A percentile compares a stretch with the other conserved stretches of the same genome.
phyloP scores from a whole-genome alignment of 2,329 filamentous ascomycete species.

The Aspergillus niger region DNA sequence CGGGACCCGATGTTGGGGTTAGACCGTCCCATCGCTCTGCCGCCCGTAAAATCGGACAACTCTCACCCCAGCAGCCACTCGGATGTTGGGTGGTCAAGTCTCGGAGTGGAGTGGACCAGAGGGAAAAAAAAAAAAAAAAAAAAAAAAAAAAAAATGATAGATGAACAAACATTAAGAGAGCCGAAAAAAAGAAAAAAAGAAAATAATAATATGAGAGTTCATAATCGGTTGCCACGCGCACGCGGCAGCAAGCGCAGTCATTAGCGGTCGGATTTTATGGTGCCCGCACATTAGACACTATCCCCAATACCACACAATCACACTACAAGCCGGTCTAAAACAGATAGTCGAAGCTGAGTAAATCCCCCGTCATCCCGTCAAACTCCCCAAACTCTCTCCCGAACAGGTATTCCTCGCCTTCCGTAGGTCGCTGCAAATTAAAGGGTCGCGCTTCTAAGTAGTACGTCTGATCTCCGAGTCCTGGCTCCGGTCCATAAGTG shows the following conservation, averaged over 20 bases:
- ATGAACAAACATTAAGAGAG: not conserved
- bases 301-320: not conserved
- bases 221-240: not conserved
- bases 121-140: not conserved
- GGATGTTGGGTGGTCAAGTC: not conserved
- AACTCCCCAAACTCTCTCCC: not conserved
- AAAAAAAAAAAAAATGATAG: not conserved
- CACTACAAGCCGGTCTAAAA: not conserved
- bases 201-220: not conserved
- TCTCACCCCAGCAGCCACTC: not conserved
- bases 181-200: not conserved
- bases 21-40: not conserved
- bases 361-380: not conserved
- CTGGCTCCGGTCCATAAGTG: not conserved
- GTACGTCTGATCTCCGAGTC: not conserved
- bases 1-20: not conserved
- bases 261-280: not conserved
- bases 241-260: not conserved
- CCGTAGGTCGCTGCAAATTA: not conserved
- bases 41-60: not conserved
- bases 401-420: not conserved
- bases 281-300: not conserved
- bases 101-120: not conserved
- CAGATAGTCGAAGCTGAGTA: constrained; percentile 3
- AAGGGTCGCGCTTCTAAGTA: constrained; percentile 4